Conservation (phyloP, 2,329 filamentous ascomycete genomes). For the Xylariaceae sp. region DNA sequence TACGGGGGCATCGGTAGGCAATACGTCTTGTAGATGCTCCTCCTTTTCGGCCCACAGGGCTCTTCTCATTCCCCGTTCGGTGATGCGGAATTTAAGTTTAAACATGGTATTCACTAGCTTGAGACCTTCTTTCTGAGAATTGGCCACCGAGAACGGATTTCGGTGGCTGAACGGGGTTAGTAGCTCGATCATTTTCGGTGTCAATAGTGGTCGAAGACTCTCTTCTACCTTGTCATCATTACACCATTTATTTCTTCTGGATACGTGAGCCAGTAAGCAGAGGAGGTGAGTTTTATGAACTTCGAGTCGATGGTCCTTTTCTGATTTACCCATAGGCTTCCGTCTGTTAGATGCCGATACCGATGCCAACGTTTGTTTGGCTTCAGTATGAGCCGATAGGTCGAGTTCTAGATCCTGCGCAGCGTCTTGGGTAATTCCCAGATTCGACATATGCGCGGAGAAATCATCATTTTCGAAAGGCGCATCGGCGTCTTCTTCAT, state of each 20-base stretch:
- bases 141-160: conserved; percentile 69
- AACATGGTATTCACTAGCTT: conserved; percentile 63
- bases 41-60: conserved; percentile 70
- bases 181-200: conserved; percentile 58
- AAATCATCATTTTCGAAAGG: conserved; percentile 48
- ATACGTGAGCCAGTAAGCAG: conserved; percentile 72
- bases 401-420: conserved; percentile 46
- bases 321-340: conserved; percentile 49
- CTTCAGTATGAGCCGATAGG: conserved; percentile 41
- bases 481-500: conserved; percentile 39
- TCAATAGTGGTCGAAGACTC: conserved; percentile 58
- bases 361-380: conserved; percentile 24
- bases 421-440: conserved; percentile 22
- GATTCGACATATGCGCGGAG: conserved; percentile 23
- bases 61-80: conserved; percentile 61
- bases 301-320: conserved; percentile 56
- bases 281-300: conserved; percentile 85
- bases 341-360: conserved; percentile 36
- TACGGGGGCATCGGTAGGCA: conserved; percentile 21
- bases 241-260: conserved; percentile 81
- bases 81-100: conserved; percentile 63
- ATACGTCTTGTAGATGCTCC: conserved; percentile 54
- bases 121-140: conserved; percentile 75
- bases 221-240: conserved; percentile 67
- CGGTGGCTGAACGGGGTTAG: conserved; percentile 63